A percentile compares a stretch with the other conserved stretches of the same genome.
These are phyloP conservation scores for Trichocladium uniseriatum DNA, from an alignment of 495 filamentous ascomycete species.

Conservation along the genomic window DNA sequence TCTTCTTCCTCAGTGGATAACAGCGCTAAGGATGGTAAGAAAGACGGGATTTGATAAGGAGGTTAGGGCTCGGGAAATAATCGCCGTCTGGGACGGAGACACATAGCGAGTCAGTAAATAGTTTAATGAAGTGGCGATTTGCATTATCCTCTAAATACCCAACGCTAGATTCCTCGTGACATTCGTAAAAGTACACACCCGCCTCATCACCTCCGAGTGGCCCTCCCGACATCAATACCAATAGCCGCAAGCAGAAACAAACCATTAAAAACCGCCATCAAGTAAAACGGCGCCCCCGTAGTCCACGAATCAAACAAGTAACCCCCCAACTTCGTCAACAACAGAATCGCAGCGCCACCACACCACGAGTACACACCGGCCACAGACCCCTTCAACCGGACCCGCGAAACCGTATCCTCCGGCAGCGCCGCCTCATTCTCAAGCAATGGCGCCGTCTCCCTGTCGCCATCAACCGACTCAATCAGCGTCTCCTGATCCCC, in stretches of 20 bases:
- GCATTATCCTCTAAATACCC: neutral
- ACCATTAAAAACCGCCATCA: slow-evolving; percentile 83
- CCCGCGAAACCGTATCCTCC: slow-evolving; percentile 29
- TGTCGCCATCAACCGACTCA: slow-evolving; percentile 14
- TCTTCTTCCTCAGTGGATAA: too few relatives aligned
- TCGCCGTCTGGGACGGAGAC: too few relatives aligned
- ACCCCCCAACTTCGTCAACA: slow-evolving; percentile 90
- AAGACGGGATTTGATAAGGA: too few relatives aligned
- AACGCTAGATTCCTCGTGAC: neutral
- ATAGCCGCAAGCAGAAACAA: slow-evolving; percentile 53
- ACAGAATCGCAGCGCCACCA: slow-evolving; percentile 82
- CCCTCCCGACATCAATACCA: slow-evolving; percentile 27
- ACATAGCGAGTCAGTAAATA: too few relatives aligned
- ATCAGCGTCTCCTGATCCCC: slow-evolving; percentile 22
- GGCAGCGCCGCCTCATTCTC: slow-evolving; percentile 11
- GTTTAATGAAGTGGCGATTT: too few relatives aligned
- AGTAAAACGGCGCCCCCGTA: slow-evolving; percentile 74
- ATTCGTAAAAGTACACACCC: neutral
- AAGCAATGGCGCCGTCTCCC: slow-evolving; percentile 28
- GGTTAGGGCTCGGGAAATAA: too few relatives aligned
- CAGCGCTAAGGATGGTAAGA: too few relatives aligned
- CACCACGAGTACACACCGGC: slow-evolving; percentile 87
- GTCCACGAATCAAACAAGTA: slow-evolving; percentile 64
- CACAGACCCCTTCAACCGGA: slow-evolving; percentile 79
- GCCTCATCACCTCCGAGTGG: slow-evolving; percentile 1